Evolutionary conservation across 148 eudicot genomes (phyloP).

Genomic region (Gaultheria prostrata): DNA sequence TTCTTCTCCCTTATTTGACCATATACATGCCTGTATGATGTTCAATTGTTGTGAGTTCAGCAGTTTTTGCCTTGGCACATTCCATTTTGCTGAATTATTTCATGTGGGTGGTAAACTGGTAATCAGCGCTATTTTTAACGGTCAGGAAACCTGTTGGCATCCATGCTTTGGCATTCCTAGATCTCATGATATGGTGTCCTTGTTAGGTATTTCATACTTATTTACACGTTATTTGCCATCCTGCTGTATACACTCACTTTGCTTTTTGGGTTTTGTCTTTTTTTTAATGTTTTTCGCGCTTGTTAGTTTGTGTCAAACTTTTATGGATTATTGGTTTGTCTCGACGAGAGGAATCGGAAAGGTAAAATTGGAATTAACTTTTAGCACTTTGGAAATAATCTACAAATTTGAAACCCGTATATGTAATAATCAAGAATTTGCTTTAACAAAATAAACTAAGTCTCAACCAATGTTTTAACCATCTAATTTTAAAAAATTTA

Average conservation of each 20-base stretch:
- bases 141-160: constrained; percentile 54
- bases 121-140: constrained; percentile 60
- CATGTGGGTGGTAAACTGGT: constrained; percentile 60
- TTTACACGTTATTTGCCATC: neutral
- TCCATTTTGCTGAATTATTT: constrained; percentile 70
- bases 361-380: too few relatives aligned
- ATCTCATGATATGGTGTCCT: constrained; percentile 54
- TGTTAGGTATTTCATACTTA: constrained; percentile 5
- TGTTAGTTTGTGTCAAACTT: too few relatives aligned
- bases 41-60: constrained; percentile 60
- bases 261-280: too few relatives aligned
- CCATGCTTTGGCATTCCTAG: constrained; percentile 74
- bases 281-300: too few relatives aligned
- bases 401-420: too few relatives aligned
- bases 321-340: too few relatives aligned
- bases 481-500: too few relatives aligned
- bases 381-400: too few relatives aligned
- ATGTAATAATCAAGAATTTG: too few relatives aligned
- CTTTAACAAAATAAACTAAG: too few relatives aligned
- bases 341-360: too few relatives aligned
- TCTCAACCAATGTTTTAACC: too few relatives aligned
- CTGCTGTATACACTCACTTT: constrained; percentile 7
- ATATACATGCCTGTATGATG: constrained; percentile 80
- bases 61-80: constrained; percentile 75
- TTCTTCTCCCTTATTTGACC: constrained; percentile 74